Evolutionary conservation across 2,329 filamentous ascomycete species (phyloP).

Genomic region (Nemania abortiva): DNA sequence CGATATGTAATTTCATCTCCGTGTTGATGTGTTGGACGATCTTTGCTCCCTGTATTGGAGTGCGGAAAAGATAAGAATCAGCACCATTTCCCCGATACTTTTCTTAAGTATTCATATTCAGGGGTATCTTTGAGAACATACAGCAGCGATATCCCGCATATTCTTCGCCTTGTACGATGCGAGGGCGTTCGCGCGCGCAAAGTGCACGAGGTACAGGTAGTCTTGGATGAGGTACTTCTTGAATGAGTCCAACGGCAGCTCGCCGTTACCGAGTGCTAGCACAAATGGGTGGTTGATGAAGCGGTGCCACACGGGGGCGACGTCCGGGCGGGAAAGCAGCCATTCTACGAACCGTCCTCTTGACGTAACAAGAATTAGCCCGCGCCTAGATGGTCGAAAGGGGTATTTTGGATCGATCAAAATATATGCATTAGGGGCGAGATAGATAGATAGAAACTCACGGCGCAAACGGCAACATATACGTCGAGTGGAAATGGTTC

Average conservation of each 20-base stretch:
- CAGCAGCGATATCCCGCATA: constrained; percentile 77
- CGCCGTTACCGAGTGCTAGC: constrained; percentile 78
- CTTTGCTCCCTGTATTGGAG: constrained; percentile 64
- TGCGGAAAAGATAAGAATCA: constrained; percentile 12
- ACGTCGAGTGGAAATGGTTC: constrained; percentile 82
- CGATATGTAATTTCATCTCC: constrained; percentile 84
- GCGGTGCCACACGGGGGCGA: constrained; percentile 78
- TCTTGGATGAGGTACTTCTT: constrained; percentile 93
- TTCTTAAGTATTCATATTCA: neutral
- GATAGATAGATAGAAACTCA: constrained; percentile 50
- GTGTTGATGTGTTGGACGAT: constrained; percentile 82
- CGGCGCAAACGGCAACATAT: constrained; percentile 76
- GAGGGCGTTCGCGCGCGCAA: constrained; percentile 86
- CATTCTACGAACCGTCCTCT: constrained; percentile 87
- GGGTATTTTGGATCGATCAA: neutral
- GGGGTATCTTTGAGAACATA: constrained; percentile 54
- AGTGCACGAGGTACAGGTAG: constrained; percentile 92
- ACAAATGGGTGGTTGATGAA: constrained; percentile 90
- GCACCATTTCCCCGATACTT: neutral
- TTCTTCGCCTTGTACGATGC: constrained; percentile 85
- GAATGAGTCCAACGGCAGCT: constrained; percentile 80
- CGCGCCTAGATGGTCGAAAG: neutral
- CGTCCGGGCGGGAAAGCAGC: constrained; percentile 78
- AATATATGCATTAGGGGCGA: neutral
- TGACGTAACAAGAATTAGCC: neutral